Evolutionary conservation across 2,329 filamentous ascomycete species (phyloP).

Genomic region (Colletotrichum truncatum): DNA sequence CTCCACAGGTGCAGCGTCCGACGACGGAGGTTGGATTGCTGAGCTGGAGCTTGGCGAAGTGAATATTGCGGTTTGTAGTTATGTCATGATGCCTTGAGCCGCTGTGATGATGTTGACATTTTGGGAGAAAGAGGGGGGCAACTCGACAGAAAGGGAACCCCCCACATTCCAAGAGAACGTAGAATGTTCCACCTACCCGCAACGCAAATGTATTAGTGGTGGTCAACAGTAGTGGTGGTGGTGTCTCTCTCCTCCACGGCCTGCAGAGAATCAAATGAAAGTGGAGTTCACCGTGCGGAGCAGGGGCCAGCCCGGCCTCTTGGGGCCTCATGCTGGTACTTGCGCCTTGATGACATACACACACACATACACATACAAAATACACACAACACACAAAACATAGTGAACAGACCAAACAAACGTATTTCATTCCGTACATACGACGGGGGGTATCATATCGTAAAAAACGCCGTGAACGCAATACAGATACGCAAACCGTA

Average conservation of each 20-base stretch:
- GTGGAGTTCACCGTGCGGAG: background rate
- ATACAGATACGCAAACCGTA: conserved; percentile 21
- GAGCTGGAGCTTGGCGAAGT: no score
- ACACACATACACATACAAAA: conserved; percentile 31
- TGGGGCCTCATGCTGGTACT: background rate
- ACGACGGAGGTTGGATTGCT: no score
- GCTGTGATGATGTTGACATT: conserved; percentile 25
- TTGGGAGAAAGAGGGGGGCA: conserved; percentile 17
- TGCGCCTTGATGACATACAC: conserved; percentile 2
- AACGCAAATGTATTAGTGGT: background rate
- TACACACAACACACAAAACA: conserved; percentile 31
- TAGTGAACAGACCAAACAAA: conserved; percentile 35
- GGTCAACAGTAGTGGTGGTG: background rate
- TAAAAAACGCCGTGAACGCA: conserved; percentile 21
- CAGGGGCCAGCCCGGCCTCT: conserved; percentile 11
- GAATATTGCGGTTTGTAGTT: background rate
- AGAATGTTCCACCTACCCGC: conserved; percentile 20
- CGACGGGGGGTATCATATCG: conserved; percentile 30
- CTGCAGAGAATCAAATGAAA: background rate
- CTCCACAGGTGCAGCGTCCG: no score
- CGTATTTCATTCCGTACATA: conserved; percentile 27
- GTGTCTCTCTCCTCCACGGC: background rate
- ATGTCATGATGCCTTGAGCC: conserved; percentile 20
- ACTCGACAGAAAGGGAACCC: background rate
- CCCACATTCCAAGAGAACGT: conserved; percentile 23